Evolutionary conservation across 345 rosid genomes (phyloP), one percentile per base, ranked within the genome.

Genomic region (Brassica nigra): DNA sequence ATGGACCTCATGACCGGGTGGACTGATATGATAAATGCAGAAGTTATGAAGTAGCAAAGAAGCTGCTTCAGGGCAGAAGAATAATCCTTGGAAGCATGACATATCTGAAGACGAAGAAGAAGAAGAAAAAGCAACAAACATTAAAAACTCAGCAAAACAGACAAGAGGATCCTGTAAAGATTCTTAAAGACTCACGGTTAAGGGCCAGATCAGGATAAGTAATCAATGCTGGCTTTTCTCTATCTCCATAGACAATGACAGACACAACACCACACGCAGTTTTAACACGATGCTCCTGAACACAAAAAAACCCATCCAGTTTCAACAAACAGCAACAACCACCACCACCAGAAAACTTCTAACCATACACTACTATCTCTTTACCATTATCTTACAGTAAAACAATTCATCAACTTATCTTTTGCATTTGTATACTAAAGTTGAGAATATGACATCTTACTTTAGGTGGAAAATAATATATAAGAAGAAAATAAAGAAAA

Each of bases 1-100:
- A 86, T 90, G 80, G 83, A 92, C 99, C 97, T 95, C 97, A 59
- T 95, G 99, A 30, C 99, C 99, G 10, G 97, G 97, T 82, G 99
- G 99, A 82, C 92, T 88, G 76, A 95, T 89, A 72, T 95, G 99
- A 73, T 95, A 95, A 77, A 92, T 85, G 86, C 99, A 95, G 85
- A 95, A 95, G 88, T 92, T 95, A 85, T 95, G 97, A 8, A 92
- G 91, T 73, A 95, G 86, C 89, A 95, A 86, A 0, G 97, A 91
- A 71, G 91, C 91, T n/a, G 97, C 97, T 86, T 95, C 99, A 20
- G 94, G 95, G 82, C 97, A 95, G 70, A 91, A 92, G 85, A 95
- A 91, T 69, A 95, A 87, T 75, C 95, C 97, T 87, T 91, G 97
- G 83, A 92, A 92, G 75, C 98, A 95, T 52, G 97, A 95, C 87